Evolutionary conservation across 2,329 filamentous ascomycete species (phyloP).

Genomic region (Cercospora sesami): DNA sequence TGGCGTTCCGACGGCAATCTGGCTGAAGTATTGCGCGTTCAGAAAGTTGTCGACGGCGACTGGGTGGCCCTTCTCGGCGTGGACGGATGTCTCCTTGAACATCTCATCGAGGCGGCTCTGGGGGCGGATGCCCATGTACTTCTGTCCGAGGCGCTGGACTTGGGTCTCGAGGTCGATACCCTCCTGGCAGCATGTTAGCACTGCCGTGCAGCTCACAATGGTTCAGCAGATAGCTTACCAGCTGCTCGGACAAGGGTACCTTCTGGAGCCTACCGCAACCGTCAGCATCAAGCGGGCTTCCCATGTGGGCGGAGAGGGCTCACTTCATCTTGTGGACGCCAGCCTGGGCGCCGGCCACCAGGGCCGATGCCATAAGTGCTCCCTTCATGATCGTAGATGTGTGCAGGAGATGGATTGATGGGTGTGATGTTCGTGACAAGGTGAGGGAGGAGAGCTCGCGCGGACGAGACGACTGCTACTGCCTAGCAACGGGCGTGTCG

Average conservation of each 20-base stretch:
- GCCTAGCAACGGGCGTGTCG: constrained; percentile 8
- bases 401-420: constrained; percentile 17
- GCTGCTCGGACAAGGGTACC: constrained; percentile 85
- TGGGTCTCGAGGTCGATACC: constrained; percentile 78
- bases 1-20: constrained; percentile 88
- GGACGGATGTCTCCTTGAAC: constrained; percentile 72
- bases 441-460: constrained; percentile 6
- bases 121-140: constrained; percentile 86
- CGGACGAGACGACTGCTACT: background rate
- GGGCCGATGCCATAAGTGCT: constrained; percentile 69
- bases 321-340: constrained; percentile 76
- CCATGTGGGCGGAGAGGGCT: background rate
- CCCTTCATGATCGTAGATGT: constrained; percentile 69
- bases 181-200: constrained; percentile 54
- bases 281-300: constrained; percentile 19
- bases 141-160: constrained; percentile 81
- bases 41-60: constrained; percentile 96
- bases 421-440: constrained; percentile 17
- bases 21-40: constrained; percentile 99
- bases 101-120: constrained; percentile 70
- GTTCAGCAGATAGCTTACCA: constrained; percentile 60
- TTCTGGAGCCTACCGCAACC: constrained; percentile 65
- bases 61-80: constrained; percentile 68
- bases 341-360: constrained; percentile 70
- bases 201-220: constrained; percentile 5